Evolutionary conservation across 495 filamentous ascomycete species (phyloP).

Genomic region (Talaromyces liani): DNA sequence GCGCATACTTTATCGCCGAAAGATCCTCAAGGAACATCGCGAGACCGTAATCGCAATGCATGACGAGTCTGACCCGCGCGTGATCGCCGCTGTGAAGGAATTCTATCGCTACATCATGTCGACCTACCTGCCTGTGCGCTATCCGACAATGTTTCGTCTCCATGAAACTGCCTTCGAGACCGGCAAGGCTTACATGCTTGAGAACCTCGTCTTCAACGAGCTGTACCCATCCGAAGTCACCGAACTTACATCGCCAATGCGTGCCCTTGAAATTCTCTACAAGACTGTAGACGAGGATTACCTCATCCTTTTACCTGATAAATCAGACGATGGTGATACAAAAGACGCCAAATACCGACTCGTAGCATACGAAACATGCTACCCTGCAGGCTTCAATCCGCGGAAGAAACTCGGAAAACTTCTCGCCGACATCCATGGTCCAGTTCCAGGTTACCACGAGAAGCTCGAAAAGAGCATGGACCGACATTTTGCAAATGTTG

Average conservation of each 20-base stretch:
- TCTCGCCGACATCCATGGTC: constrained; percentile 60
- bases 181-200: constrained; percentile 18
- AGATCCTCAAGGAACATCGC: constrained; percentile 40
- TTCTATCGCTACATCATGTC: constrained; percentile 56
- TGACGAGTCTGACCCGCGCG: constrained; percentile 29
- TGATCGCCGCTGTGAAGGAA: constrained; percentile 48
- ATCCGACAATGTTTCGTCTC: constrained; percentile 54
- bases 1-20: constrained; percentile 46
- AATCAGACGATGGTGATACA: neutral
- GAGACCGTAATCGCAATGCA: constrained; percentile 36
- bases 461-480: constrained; percentile 75
- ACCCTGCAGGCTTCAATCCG: constrained; percentile 65
- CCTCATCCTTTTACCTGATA: constrained; percentile 58
- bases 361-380: constrained; percentile 62
- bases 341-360: constrained; percentile 44
- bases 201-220: constrained; percentile 38
- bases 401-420: constrained; percentile 53
- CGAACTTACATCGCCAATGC: constrained; percentile 12
- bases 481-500: constrained; percentile 54
- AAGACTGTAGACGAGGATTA: constrained; percentile 68
- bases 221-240: constrained; percentile 27
- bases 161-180: constrained; percentile 16
- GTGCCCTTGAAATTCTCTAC: constrained; percentile 43
- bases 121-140: constrained; percentile 59
- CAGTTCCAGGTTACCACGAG: constrained; percentile 59